phyloP scores from a whole-genome alignment of 345 rosid genomes.

The Theobroma cacao region DNA sequence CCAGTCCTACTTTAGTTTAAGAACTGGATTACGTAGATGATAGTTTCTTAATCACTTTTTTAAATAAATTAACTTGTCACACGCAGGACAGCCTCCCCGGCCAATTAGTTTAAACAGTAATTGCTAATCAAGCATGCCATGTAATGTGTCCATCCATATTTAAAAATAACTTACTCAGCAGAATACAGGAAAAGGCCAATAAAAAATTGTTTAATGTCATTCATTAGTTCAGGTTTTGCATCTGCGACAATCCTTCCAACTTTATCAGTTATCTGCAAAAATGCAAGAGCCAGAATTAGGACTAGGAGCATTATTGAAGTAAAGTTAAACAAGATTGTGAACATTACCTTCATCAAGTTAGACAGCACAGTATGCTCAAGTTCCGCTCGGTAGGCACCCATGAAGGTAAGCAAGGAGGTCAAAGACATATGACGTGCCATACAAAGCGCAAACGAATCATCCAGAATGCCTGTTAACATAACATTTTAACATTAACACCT shows the following conservation, averaged over 20 bases:
- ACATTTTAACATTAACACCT: slow-evolving; percentile 13
- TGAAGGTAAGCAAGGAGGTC: slow-evolving; percentile 74
- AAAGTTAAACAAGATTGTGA: slow-evolving; percentile 12
- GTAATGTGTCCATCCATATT: neutral
- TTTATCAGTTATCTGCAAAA: slow-evolving; percentile 70
- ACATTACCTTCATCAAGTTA: slow-evolving; percentile 70
- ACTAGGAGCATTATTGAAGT: neutral
- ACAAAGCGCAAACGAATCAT: slow-evolving; percentile 84
- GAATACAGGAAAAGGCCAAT: slow-evolving; percentile 53
- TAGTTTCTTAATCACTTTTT: too few relatives aligned
- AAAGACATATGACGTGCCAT: slow-evolving; percentile 85
- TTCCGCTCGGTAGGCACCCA: slow-evolving; percentile 74
- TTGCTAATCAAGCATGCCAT: neutral
- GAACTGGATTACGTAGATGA: neutral
- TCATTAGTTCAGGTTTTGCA: slow-evolving; percentile 57
- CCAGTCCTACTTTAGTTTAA: neutral
- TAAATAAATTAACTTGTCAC: too few relatives aligned
- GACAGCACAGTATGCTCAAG: slow-evolving; percentile 75
- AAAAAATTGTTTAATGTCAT: slow-evolving; percentile 54
- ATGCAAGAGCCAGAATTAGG: slow-evolving; percentile 25
- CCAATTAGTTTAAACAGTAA: too few relatives aligned
- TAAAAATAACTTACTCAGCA: slow-evolving; percentile 60
- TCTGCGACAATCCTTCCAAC: slow-evolving; percentile 73
- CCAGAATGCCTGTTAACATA: slow-evolving; percentile 69
- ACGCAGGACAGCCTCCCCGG: too few relatives aligned